Base-by-base conservation (phyloP, 2,329 filamentous ascomycete species). In the Trichoderma sp. region DNA sequence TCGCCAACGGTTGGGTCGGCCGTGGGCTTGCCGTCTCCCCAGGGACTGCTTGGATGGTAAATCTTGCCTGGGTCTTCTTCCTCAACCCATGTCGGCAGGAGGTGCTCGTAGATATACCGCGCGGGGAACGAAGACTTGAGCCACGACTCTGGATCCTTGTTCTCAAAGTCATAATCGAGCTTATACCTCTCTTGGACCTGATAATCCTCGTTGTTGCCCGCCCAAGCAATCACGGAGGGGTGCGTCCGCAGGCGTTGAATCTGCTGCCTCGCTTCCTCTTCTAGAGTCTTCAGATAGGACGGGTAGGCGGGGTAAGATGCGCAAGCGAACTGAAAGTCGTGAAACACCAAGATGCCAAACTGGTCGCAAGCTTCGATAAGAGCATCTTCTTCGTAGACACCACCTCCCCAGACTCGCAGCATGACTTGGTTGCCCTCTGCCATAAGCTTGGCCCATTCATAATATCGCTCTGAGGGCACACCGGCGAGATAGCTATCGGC, bases 181-280 rank as follows among this genome's bases (percentile, higher is more conserved):
- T 87, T 85, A 73, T 88, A 88, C 17, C 86, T 84, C 78, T 95
- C 92, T 75, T 91, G 88, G 13, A 94, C 91, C 78, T 94, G 91
- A 78, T 95, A 95, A 76, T 84, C 93, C 78, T 95, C 93, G 75
- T 96, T 96, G 79, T 95, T 95, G 2, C 93, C 93, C 6, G 91
- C 92, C 82, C 90, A 95, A 59, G 95, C 88, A 11, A 92, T 88
- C 71, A 96, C 86, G 0, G 88, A 93, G 0, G 93, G 87, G 73
- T 90, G 88, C 65, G 86, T 84, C 63, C 87, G 81, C 39, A 91
- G 77, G 9, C 88, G 81, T 61, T 85, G 85, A 59, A 93, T 84
- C 76, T 93, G 91, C 68, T 89, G 86, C 53, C 85, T 82, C 53
- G 88, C 89, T 78, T 92, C 91, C 20, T 81, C 80, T 74, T 88